Percentiles rank a stretch among this genome's conserved stretches.
Evolutionary conservation across 2,329 filamentous ascomycete species (phyloP).

Genomic region (Didymella pomorum): DNA sequence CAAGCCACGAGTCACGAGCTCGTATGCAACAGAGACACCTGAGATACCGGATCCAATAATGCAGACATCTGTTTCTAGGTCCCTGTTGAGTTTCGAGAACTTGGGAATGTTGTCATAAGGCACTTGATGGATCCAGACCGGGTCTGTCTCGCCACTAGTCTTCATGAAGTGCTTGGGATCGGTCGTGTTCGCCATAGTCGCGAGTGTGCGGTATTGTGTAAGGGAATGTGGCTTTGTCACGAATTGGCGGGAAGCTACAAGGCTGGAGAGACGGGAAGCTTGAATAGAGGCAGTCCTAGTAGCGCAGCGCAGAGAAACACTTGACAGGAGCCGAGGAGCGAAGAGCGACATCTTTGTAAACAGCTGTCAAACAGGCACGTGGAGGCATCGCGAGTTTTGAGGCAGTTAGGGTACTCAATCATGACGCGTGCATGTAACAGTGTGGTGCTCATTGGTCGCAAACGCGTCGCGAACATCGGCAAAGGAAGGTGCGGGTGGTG

Average conservation of each 20-base stretch:
- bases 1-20: conserved; percentile 60
- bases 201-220: conserved; percentile 14
- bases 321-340: conserved; percentile 21
- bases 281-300: conserved; percentile 9
- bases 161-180: conserved; percentile 49
- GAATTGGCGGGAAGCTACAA: conserved; percentile 4
- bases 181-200: conserved; percentile 26
- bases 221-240: conserved; percentile 1
- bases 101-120: conserved; percentile 56
- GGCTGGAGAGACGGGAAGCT: conserved; percentile 4
- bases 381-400: conserved; percentile 18
- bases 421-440: conserved; percentile 28
- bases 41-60: conserved; percentile 63
- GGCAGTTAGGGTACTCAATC: conserved; percentile 17
- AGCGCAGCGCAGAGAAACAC: conserved; percentile 16
- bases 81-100: conserved; percentile 54
- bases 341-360: conserved; percentile 28
- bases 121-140: conserved; percentile 63
- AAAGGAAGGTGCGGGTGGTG: conserved; percentile 5
- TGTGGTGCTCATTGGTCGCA: conserved; percentile 17
- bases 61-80: conserved; percentile 60
- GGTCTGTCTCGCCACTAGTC: conserved; percentile 60
- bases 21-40: conserved; percentile 62
- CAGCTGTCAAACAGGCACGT: conserved; percentile 15
- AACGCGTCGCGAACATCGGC: conserved; percentile 4